These are phyloP conservation scores for Paramecium caudatum DNA, from an alignment of 73 alveolate species.

Conservation along the genomic window DNA sequence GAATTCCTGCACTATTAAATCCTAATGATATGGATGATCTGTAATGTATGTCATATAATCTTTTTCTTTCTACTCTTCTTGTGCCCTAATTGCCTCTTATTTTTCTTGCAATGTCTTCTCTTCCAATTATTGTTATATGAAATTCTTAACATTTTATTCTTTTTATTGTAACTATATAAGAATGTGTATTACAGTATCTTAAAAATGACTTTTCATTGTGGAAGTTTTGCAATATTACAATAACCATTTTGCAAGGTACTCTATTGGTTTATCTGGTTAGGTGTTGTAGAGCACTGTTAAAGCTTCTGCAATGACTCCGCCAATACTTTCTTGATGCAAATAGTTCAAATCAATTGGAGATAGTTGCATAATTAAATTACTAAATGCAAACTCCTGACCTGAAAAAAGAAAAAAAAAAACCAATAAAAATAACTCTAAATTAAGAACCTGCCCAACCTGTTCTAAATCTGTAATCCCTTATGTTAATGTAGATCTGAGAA, in stretches of 20 bases:
- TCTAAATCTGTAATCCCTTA: not conserved
- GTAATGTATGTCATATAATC: not conserved
- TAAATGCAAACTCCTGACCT: constrained; percentile 56
- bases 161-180: not conserved
- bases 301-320: constrained; percentile 83
- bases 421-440: not conserved
- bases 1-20: constrained; percentile 11
- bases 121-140: constrained; percentile 12
- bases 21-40: constrained; percentile 44
- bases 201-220: constrained; percentile 29
- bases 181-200: not conserved
- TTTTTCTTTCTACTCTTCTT: not conserved
- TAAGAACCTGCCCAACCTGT: constrained; percentile 35
- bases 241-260: constrained; percentile 87
- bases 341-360: constrained; percentile 78
- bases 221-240: constrained; percentile 79
- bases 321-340: constrained; percentile 82
- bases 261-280: constrained; percentile 85
- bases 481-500: constrained; percentile 30
- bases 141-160: not conserved
- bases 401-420: not conserved
- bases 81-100: not conserved
- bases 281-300: constrained; percentile 80
- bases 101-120: not conserved
- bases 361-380: constrained; percentile 36